A percentile compares a stretch with the other conserved stretches of the same genome.
phyloP scores from a whole-genome alignment of 2,329 filamentous ascomycete species.

The Sarocladiaceae sp. region DNA sequence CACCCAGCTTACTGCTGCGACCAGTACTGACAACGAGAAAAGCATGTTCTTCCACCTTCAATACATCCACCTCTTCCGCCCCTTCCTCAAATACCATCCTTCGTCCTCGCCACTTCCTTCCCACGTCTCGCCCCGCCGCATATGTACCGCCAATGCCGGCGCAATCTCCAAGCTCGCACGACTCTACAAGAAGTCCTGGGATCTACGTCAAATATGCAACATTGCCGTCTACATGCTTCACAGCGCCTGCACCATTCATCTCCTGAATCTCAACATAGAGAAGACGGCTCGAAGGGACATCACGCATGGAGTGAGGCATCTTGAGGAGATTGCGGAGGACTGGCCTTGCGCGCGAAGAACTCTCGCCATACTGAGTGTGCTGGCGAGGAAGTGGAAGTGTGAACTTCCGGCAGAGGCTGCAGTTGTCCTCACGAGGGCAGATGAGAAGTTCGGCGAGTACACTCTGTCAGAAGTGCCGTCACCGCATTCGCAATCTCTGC shows the following conservation, averaged over 20 bases:
- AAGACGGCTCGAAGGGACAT: slow-evolving; percentile 88
- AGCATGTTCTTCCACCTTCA: slow-evolving; percentile 98
- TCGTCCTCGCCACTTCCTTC: slow-evolving; percentile 73
- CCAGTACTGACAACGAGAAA: slow-evolving; percentile 17
- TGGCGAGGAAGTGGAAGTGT: slow-evolving; percentile 85
- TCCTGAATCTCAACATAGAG: slow-evolving; percentile 70
- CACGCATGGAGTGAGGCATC: slow-evolving; percentile 79
- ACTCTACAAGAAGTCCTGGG: slow-evolving; percentile 87
- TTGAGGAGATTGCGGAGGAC: slow-evolving; percentile 92
- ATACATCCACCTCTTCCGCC: slow-evolving; percentile 91
- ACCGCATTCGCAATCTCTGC: slow-evolving; percentile 31
- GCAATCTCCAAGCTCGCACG: slow-evolving; percentile 92
- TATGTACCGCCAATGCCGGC: slow-evolving; percentile 84
- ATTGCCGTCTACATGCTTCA: slow-evolving; percentile 94
- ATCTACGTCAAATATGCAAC: slow-evolving; percentile 89
- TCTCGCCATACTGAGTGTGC: slow-evolving; percentile 74
- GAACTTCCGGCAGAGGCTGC: slow-evolving; percentile 79
- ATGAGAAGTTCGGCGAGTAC: slow-evolving; percentile 72
- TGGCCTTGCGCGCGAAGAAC: slow-evolving; percentile 88
- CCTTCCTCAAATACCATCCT: slow-evolving; percentile 86
- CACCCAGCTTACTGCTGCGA: not conserved
- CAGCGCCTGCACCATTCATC: slow-evolving; percentile 88
- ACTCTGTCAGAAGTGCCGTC: slow-evolving; percentile 55
- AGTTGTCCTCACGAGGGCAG: slow-evolving; percentile 67
- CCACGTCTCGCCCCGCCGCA: slow-evolving; percentile 82